Base-by-base conservation (phyloP, 2,329 filamentous ascomycete genomes). In the Colletotrichum trifolii region DNA sequence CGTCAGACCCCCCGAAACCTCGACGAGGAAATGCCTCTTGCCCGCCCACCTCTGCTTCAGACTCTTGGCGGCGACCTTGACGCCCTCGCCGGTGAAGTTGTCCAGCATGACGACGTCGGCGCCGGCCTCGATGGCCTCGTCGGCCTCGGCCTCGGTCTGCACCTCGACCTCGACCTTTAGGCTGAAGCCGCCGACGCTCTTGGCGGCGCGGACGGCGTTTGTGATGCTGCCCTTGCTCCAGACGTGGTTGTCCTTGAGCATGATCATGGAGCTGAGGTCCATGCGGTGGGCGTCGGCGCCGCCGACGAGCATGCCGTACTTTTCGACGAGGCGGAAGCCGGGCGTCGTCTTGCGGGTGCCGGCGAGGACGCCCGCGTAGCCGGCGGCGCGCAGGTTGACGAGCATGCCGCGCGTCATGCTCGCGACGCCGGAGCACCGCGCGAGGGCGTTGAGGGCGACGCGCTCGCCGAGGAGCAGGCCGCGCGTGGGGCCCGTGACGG, bases 171-270 rank as follows among this genome's bases (percentile, higher is more conserved):
- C 96, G 45, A 99, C 87, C 84, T 98, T 99, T 64, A 97, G 84
- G 45, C 92, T 89, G 78, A 98, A 99, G 0, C 96, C 96, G 8
- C 89, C 95, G 0, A 91, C 93, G 10, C 89, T 85, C 76, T 93
- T 93, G 33, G 96, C 96, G 2, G 95, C 93, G 45, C 83, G 82
- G 33, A 99, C 94, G 6, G 96, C 96, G 25, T 91, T 88, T 1
- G 91, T 89, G 77, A 99, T 98, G 74, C 91, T 92, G 34, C 91
- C 91, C 58, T 91, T 90, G 68, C 93, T 93, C 91, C 95, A 97
- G 62, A 99, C 91, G 79, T 99, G 96, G 79, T 99, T 99, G 79
- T 99, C 96, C 82, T 99, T 99, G 69, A 99, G 85, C 96, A 99
- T 99, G 61, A 94, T 94, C 96, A 99, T 98, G 69, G 90, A 87